Percentiles rank a stretch among this genome's conserved stretches.
phyloP scores from a whole-genome alignment of 1,284 basidiomycete species.

The Agroathelia rolfsii region DNA sequence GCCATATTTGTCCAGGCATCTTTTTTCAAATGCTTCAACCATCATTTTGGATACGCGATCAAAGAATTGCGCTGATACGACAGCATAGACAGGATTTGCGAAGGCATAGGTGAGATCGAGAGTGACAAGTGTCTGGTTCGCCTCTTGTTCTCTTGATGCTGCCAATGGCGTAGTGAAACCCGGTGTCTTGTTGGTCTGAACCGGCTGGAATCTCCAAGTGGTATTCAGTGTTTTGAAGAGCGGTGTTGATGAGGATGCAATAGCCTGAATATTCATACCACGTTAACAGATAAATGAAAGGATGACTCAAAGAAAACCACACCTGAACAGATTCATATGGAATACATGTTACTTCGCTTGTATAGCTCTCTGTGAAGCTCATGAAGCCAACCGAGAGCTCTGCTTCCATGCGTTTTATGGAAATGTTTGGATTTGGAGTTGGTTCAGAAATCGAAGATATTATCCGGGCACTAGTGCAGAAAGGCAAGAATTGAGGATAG shows the following conservation, averaged over 20 bases:
- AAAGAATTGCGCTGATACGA: conserved; percentile 76
- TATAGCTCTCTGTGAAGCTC: conserved; percentile 80
- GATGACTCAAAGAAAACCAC: conserved; percentile 20
- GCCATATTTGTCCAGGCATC: conserved; percentile 72
- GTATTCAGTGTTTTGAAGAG: conserved; percentile 83
- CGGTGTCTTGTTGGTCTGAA: conserved; percentile 22
- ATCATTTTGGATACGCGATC: conserved; percentile 81
- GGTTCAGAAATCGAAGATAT: conserved; percentile 28
- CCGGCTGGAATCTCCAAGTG: conserved; percentile 69
- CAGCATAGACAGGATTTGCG: conserved; percentile 77
- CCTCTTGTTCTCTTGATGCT: conserved; percentile 15
- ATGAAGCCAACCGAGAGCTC: conserved; percentile 88
- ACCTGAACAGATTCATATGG: conserved; percentile 77
- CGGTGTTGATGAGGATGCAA: conserved; percentile 73
- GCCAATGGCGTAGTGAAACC: conserved; percentile 9
- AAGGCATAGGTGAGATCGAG: conserved; percentile 83
- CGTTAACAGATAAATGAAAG: conserved; percentile 1
- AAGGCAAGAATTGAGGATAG: conserved; percentile 85
- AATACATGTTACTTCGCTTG: conserved; percentile 73
- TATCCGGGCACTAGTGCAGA: conserved; percentile 74
- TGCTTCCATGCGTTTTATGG: conserved; percentile 57
- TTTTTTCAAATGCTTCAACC: conserved; percentile 85
- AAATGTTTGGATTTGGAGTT: conserved; percentile 18
- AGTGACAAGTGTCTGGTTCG: conserved; percentile 60
- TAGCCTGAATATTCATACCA: conserved; percentile 35